Evolutionary conservation across 352 stramenopile genomes (phyloP).

Genomic region (Globisporangium splendens): DNA sequence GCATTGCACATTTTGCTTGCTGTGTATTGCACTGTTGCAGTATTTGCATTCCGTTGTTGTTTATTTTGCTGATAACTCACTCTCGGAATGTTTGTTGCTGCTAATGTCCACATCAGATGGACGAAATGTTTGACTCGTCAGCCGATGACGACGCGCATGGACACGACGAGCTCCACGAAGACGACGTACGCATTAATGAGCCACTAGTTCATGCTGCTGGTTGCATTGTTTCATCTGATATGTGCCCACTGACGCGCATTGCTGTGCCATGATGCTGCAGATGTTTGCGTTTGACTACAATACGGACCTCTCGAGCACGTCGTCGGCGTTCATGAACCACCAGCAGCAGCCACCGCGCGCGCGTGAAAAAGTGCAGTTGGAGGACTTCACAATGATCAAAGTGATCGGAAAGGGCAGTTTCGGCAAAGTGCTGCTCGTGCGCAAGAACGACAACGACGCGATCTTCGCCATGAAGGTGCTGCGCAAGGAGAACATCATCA

Average conservation of each 20-base stretch:
- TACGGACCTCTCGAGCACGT: conserved; percentile 32
- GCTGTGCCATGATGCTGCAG: too few relatives aligned
- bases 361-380: conserved; percentile 79
- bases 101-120: conserved; percentile 10
- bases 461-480: conserved; percentile 99
- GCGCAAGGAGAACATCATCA: conserved; percentile 98
- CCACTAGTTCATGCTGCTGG: too few relatives aligned
- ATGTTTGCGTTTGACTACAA: conserved; percentile 78
- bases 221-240: too few relatives aligned
- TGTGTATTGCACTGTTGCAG: neutral
- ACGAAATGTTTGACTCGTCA: conserved; percentile 72
- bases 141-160: conserved; percentile 51
- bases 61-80: neutral
- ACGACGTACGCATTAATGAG: conserved; percentile 10
- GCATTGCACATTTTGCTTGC: neutral
- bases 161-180: conserved; percentile 42
- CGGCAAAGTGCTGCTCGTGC: conserved; percentile 96
- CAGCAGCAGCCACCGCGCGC: conserved; percentile 34
- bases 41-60: too few relatives aligned
- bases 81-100: conserved; percentile 3
- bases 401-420: conserved; percentile 96
- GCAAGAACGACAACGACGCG: conserved; percentile 89
- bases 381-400: conserved; percentile 96
- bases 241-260: conserved; percentile 2
- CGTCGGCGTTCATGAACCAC: too few relatives aligned